Evolutionary conservation across 2,329 filamentous ascomycete species (phyloP), one percentile per base, ranked within the genome.

Genomic region (Verruconis gallopava): DNA sequence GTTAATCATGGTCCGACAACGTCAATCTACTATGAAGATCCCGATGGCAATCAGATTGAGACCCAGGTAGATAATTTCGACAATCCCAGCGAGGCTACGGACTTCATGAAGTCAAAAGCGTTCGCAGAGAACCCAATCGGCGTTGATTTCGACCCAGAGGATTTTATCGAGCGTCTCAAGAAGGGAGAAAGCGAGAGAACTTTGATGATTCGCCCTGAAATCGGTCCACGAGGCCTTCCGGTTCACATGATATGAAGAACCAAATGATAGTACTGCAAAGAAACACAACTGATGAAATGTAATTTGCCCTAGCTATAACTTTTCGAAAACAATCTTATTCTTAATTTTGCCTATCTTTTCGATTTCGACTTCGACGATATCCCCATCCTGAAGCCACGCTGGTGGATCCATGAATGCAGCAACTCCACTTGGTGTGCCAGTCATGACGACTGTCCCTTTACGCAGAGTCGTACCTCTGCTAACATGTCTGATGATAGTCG

Each of bases 371-470:
- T 83, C 76, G 15, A 84, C 77, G 17, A 75, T 60, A 55, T 85
- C 81, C 3, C 79, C 77, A 55, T 85, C 69, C 57, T 78, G 75
- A 44, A 85, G 61, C 77, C 79, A 84, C 6, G 81, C 50, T n/a
- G n/a, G n/a, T n/a, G n/a, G n/a, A 35, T 58, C 50, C 57, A 57
- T 58, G 21, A 58, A 59, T 20, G 58, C 19, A 1, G 55, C 59
- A 5, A 62, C 57, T 2, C 59, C 59, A 46, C 52, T 54, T 38
- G 67, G 66, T 2, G 68, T 71, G 2, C 69, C 69, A 4, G 67
- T 71, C 62, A 71, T 64, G 32, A 71, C 60, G 2, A 61, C 59
- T 3, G 68, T 71, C 5, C 64, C 65, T 2, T 56, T 59, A 40
- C 59, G 58, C 39, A 71, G 47, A 18, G 67, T 71, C 4, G 64